Evolutionary conservation across 2,329 filamentous ascomycete genomes (phyloP), one percentile per base, ranked within the genome.

Genomic region (Alternaria tenuissima): DNA sequence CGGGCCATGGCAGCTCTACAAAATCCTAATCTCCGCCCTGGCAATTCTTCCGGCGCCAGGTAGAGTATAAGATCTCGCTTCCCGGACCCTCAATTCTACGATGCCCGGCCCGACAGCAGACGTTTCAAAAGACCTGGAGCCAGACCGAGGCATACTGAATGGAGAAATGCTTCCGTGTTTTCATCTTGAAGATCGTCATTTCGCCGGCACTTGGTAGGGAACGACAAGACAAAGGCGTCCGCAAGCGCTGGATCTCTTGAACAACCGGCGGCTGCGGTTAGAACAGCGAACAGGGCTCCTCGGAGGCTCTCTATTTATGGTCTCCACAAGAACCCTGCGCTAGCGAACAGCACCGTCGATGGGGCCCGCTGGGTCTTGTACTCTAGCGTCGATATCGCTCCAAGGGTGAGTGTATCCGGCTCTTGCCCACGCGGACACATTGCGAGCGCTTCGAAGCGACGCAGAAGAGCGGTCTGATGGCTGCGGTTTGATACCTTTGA

Each of bases 21-120:
- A 57, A 53, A 26, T 43, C 28, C 55, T 42, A 55, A 47, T 64
- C 61, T 66, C 60, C 58, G 61, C 61, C 59, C 52, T 64, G 62
- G 55, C 59, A 62, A 64, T 68, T 68, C 59, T 66, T 55, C 65
- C 63, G 63, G 63, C 57, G 34, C 57, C 54, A 61, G 55, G 41
- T 44, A 52, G 32, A 51, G 52, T 46, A 44, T 49, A 30, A 55
- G 52, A 59, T 59, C 52, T 66, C 59, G 63, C 63, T 61, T 64
- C 55, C 48, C 53, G 47, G 52, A 48, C 36, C 51, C 56, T 51
- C 38, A 56, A 52, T 49, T 51, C 41, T 43, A 52, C 57, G 30
- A 51, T 36, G 57, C 44, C 52, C 52, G 57, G 46, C 41, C 58
- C 52, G 52, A 60, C 60, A 56, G 49, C 56, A 62, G 48, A 55